Conservation (phyloP, 129 eudicot genomes). For the Kitagawia praeruptora region DNA sequence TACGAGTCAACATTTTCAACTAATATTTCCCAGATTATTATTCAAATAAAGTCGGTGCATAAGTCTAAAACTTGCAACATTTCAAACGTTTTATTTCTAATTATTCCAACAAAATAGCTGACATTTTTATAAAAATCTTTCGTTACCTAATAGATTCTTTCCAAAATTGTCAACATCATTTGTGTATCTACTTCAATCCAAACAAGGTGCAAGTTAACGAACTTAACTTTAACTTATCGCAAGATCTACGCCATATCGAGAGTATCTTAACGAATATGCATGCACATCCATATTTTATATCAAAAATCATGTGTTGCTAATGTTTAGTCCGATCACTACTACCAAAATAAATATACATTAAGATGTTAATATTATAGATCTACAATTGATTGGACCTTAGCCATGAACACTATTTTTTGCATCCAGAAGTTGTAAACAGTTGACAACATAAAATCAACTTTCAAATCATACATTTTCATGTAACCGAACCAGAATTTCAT, state of each 20-base stretch:
- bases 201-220: neutral
- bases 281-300: neutral
- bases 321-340: neutral
- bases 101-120: constrained; percentile 1
- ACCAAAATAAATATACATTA: neutral
- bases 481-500: too few relatives aligned
- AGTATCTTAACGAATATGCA: neutral
- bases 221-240: neutral
- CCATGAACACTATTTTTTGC: neutral
- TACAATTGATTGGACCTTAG: neutral
- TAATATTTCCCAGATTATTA: too few relatives aligned
- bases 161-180: neutral
- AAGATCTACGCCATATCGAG: neutral
- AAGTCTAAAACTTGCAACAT: neutral
- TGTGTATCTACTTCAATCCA: neutral
- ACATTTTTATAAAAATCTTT: neutral
- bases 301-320: neutral
- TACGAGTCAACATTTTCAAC: too few relatives aligned
- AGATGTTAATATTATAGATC: too few relatives aligned
- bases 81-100: neutral
- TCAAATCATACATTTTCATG: too few relatives aligned
- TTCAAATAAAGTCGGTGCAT: neutral
- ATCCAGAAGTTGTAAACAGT: too few relatives aligned
- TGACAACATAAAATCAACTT: too few relatives aligned
- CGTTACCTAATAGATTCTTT: neutral